Evolutionary conservation across 805 yeast species (phyloP).

Genomic region (Jamesozyma spencerorum): DNA sequence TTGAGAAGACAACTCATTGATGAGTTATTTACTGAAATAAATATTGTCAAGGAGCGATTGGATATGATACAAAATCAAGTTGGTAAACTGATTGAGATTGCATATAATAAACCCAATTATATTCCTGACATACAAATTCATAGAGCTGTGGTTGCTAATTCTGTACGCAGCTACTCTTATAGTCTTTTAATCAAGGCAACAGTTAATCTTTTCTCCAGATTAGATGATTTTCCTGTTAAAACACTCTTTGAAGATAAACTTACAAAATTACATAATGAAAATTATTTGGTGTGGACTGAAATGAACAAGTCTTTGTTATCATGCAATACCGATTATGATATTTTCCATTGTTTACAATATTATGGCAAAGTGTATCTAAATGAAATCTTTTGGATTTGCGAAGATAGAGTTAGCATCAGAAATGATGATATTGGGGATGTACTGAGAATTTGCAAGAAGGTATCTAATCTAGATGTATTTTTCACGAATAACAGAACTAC

Average conservation of each 20-base stretch:
- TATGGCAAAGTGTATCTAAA: slow-evolving; percentile 9
- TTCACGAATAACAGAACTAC: background rate
- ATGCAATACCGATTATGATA: slow-evolving; percentile 11
- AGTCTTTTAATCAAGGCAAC: slow-evolving; percentile 7
- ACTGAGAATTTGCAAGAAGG: slow-evolving; percentile 9
- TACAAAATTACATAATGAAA: slow-evolving; percentile 3
- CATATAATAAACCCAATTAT: slow-evolving; percentile 1
- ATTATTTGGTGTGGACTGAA: slow-evolving; percentile 9
- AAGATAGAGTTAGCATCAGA: slow-evolving; percentile 1
- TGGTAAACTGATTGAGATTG: slow-evolving; percentile 12
- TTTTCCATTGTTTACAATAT: slow-evolving; percentile 8
- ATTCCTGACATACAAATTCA: background rate
- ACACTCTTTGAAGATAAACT: slow-evolving; percentile 3
- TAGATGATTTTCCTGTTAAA: slow-evolving; percentile 8
- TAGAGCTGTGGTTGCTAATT: background rate
- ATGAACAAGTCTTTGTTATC: slow-evolving; percentile 9
- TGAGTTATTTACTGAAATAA: slow-evolving; percentile 17
- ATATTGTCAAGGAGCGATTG: slow-evolving; percentile 8
- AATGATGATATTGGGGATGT: slow-evolving; percentile 8
- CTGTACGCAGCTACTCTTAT: background rate
- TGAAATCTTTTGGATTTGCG: slow-evolving; percentile 7
- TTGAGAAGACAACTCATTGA: slow-evolving; percentile 11
- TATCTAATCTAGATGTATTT: slow-evolving; percentile 2
- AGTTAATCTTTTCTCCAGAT: slow-evolving; percentile 10
- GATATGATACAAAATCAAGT: slow-evolving; percentile 15